A percentile compares a stretch with the other conserved stretches of the same genome.
phyloP scores from a whole-genome alignment of 176 grass and related monocot genomes.

The Bothriochloa decipiens region DNA sequence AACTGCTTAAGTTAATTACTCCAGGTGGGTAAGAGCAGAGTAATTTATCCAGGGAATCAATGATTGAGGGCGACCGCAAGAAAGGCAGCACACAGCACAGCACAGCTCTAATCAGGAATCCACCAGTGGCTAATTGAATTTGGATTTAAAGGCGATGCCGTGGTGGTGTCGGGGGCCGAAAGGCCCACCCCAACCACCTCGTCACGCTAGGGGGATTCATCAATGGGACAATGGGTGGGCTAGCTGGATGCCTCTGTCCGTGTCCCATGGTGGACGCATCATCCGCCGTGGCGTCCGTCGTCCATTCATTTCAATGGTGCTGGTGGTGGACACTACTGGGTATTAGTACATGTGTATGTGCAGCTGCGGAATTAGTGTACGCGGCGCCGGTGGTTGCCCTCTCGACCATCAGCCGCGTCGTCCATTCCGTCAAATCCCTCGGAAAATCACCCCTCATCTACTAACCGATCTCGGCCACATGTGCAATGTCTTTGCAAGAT shows the following conservation, averaged over 20 bases:
- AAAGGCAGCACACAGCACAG: neutral
- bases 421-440: conserved; percentile 22
- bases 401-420: conserved; percentile 34
- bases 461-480: neutral
- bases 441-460: conserved; percentile 2
- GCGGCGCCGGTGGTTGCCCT: conserved; percentile 38
- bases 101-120: neutral
- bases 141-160: conserved; percentile 27
- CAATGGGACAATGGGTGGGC: no score
- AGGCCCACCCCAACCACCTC: conserved; percentile 56
- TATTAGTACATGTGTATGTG: no score
- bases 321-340: no score
- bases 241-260: neutral
- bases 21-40: neutral
- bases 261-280: neutral
- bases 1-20: neutral
- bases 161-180: conserved; percentile 37
- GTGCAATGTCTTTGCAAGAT: neutral
- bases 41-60: neutral
- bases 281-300: neutral
- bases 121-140: neutral
- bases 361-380: neutral
- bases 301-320: neutral
- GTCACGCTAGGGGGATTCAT: neutral
- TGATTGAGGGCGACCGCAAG: conserved; percentile 12